Evolutionary conservation across 345 rosid genomes (phyloP).

Genomic region (Populus deltoides): DNA sequence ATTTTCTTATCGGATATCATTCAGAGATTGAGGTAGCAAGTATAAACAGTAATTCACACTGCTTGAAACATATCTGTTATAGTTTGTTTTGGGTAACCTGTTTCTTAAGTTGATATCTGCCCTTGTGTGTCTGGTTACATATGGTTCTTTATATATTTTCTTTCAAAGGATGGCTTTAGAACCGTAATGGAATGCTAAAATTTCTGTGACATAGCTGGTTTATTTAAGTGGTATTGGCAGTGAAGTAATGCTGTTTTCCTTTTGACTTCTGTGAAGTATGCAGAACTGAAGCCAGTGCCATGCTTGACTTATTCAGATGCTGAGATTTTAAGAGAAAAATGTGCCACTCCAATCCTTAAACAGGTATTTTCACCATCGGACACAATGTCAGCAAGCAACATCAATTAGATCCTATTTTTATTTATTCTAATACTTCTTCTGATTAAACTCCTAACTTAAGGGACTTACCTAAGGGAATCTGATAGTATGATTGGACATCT

Average conservation of each 20-base stretch:
- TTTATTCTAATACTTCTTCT: neutral
- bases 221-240: neutral
- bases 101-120: neutral
- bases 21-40: neutral
- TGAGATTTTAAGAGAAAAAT: constrained; percentile 57
- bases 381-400: neutral
- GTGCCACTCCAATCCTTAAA: constrained; percentile 80
- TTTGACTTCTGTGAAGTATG: constrained; percentile 57
- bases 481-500: neutral
- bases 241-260: constrained; percentile 1
- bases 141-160: neutral
- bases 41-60: neutral
- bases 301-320: constrained; percentile 87
- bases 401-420: neutral
- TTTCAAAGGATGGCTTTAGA: constrained; percentile 3
- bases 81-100: neutral
- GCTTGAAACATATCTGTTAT: neutral
- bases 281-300: constrained; percentile 93
- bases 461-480: neutral
- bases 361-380: constrained; percentile 49
- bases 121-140: neutral
- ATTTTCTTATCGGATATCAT: neutral
- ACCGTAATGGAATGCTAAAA: neutral
- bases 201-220: neutral
- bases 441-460: neutral